A percentile compares a stretch with the other conserved stretches of the same genome.
Conservation (phyloP, 495 filamentous ascomycete genomes). For the Aspergillus hancockii region DNA sequence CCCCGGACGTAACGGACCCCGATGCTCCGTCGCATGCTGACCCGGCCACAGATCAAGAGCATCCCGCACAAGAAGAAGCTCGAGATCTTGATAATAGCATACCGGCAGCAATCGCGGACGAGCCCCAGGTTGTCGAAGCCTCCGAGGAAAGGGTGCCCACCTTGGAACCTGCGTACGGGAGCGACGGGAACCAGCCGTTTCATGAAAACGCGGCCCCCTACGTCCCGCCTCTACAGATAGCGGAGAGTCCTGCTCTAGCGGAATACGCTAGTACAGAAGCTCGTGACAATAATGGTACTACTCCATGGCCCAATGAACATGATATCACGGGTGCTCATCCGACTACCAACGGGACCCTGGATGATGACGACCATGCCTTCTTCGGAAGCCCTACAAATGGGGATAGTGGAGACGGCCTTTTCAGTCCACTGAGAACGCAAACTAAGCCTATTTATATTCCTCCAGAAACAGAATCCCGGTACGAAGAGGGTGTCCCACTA, state of each 20-base stretch:
- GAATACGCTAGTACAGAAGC: constrained; percentile 3
- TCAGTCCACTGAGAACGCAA: constrained; percentile 50
- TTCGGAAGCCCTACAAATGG: constrained; percentile 31
- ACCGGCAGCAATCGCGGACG: constrained; percentile 2
- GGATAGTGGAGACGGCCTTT: constrained; percentile 47
- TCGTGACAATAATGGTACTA: constrained; percentile 6
- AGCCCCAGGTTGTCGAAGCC: neutral
- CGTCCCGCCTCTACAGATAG: neutral
- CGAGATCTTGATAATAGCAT: neutral
- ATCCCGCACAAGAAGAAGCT: neutral
- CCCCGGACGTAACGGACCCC: constrained; percentile 4
- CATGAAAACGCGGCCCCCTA: neutral
- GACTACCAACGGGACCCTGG: constrained; percentile 17
- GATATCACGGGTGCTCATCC: neutral
- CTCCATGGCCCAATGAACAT: constrained; percentile 9
- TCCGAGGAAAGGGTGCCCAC: neutral
- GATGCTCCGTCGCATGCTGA: neutral
- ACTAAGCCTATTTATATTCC: constrained; percentile 48
- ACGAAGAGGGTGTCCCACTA: constrained; percentile 49
- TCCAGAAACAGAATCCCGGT: constrained; percentile 47
- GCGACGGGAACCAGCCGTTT: neutral
- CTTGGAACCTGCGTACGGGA: neutral
- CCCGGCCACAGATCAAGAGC: neutral
- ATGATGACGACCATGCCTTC: constrained; percentile 26
- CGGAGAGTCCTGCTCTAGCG: neutral